A percentile compares a stretch with the other conserved stretches of the same genome.
Evolutionary conservation across 352 stramenopile species (phyloP).

Genomic region (Peronosclerospora sorghi): DNA sequence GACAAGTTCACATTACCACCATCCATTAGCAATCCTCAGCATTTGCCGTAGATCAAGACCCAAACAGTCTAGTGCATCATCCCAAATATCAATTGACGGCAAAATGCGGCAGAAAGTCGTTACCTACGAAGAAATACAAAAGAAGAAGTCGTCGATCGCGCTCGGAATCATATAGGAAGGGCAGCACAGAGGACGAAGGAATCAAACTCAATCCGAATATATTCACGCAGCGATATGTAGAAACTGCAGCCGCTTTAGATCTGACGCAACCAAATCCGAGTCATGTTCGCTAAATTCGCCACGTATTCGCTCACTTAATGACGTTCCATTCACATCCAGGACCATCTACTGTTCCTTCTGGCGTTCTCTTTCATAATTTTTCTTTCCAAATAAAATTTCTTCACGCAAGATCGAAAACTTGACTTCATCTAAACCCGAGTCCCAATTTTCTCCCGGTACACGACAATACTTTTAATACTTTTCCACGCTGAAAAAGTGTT

Average conservation of each 20-base stretch:
- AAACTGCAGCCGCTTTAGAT: conserved; percentile 89
- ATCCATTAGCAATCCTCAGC: conserved; percentile 92
- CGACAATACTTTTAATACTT: conserved; percentile 91
- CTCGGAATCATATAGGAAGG: conserved; percentile 95
- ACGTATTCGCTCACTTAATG: conserved; percentile 58
- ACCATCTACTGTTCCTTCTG: conserved; percentile 52
- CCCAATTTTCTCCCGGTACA: conserved; percentile 96
- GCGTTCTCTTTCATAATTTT: conserved; percentile 66
- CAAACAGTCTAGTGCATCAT: conserved; percentile 97
- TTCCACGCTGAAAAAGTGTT: conserved; percentile 90
- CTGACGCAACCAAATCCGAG: conserved; percentile 55
- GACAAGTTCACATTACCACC: conserved; percentile 91
- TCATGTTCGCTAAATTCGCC: conserved; percentile 81
- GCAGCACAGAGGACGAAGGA: conserved; percentile 57
- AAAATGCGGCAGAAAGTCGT: conserved; percentile 99
- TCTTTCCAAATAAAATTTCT: conserved; percentile 83
- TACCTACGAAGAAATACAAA: conserved; percentile 98
- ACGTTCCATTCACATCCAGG: conserved; percentile 64
- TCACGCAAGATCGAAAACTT: conserved; percentile 98
- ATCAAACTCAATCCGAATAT: conserved; percentile 91
- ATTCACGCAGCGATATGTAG: conserved; percentile 92
- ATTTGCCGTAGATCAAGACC: conserved; percentile 93
- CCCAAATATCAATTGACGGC: conserved; percentile 95
- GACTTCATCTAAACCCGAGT: conserved; percentile 95
- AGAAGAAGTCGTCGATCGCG: conserved; percentile 99